Evolutionary conservation across 1,284 basidiomycete species (phyloP).

Genomic region (Volvariella volvacea): DNA sequence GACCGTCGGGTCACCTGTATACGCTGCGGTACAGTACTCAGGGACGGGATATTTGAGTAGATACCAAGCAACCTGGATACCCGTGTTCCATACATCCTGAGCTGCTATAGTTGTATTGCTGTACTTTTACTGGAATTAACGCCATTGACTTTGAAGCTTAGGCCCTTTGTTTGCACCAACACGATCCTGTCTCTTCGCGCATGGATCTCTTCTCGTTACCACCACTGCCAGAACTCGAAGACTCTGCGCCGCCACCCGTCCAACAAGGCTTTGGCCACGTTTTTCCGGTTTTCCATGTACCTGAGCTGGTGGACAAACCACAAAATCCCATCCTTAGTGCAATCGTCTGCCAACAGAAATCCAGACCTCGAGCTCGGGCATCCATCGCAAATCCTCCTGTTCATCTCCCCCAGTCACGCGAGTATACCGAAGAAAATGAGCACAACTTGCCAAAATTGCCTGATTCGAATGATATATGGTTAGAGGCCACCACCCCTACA

Average conservation of each 20-base stretch:
- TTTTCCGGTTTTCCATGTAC: slow-evolving; percentile 42
- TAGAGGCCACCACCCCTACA: too few species aligned
- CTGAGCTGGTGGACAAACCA: slow-evolving; percentile 53
- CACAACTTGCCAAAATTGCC: too few species aligned
- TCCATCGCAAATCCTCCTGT: too few species aligned
- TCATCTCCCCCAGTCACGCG: too few species aligned
- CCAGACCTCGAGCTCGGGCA: slow-evolving; percentile 8
- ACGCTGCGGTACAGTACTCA: slow-evolving; percentile 41
- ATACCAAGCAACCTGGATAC: background rate
- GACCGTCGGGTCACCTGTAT: slow-evolving; percentile 61
- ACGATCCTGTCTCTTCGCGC: too few species aligned
- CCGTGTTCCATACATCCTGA: too few species aligned
- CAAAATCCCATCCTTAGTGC: slow-evolving; percentile 71
- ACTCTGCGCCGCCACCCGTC: background rate
- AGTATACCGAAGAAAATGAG: too few species aligned
- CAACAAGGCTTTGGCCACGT: background rate
- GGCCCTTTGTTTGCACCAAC: too few species aligned
- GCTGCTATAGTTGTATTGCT: too few species aligned
- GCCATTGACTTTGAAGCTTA: too few species aligned
- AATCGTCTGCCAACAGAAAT: slow-evolving; percentile 26
- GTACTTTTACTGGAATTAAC: too few species aligned
- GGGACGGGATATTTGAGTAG: slow-evolving; percentile 27
- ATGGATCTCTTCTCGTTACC: background rate
- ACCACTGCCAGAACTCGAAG: background rate
- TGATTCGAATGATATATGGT: background rate